Evolutionary conservation across 2,329 filamentous ascomycete genomes (phyloP), one percentile per base, ranked within the genome.

Genomic region (Beauveria australis): DNA sequence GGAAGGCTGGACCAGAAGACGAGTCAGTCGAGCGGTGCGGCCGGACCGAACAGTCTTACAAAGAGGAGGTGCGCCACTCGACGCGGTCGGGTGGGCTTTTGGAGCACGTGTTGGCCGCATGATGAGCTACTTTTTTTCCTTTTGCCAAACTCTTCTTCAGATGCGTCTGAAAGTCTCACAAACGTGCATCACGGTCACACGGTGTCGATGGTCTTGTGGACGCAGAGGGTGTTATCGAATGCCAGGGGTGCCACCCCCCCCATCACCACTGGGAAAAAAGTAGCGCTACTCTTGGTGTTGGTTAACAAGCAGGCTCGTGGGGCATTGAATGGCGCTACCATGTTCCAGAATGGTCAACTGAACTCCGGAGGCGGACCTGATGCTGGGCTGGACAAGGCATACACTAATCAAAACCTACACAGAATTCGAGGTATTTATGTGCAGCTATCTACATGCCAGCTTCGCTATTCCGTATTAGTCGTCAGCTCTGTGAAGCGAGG

Each of bases 21-120:
- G 46, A 58, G 46, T 53, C 48, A 59, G 56, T 26, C 7, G 44
- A 5, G 16, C n/a, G 4, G 55, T 56, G 43, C 43, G 18, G 24
- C 37, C 48, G 33, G 56, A 43, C 56, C 56, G 48, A 53, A 59
- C 24, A 16, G 26, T 30, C 19, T 59, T 52, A 44, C 56, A 48
- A 59, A 16, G n/a, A 43, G 55, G 46, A 33, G 47, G 56, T 52
- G 47, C 56, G 56, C 56, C 56, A 59, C 48, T 3, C 24, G 14
- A 24, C 40, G 33, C 14, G 18, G 53, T 55, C 28, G 18, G 46
- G 46, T 58, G 37, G 22, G 54, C 44, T 47, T 26, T 8, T 40
- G 28, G 14, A 22, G 56, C 56, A 59, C 47, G 40, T 59, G 55
- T 49, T 43, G 12, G 43, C 22, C 43, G 41, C 6, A 9, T 5